These are phyloP conservation scores for Gastrolobium bilobum DNA, from an alignment of 306 rosid species.

Conservation along the genomic window DNA sequence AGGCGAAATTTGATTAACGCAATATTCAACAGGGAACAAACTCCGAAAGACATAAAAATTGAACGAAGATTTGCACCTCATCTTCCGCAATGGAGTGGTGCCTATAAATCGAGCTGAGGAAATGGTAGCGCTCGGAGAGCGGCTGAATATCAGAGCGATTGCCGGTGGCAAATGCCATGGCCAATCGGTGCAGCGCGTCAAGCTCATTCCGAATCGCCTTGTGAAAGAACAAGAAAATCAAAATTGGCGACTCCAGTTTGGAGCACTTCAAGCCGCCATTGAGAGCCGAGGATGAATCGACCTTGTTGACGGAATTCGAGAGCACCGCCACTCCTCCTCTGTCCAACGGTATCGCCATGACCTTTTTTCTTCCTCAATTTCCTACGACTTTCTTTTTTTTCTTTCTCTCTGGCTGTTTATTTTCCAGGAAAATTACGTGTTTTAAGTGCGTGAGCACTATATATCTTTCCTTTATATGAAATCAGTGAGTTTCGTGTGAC, in stretches of 20 bases:
- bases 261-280: conserved; percentile 63
- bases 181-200: conserved; percentile 81
- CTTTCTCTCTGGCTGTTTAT: background rate
- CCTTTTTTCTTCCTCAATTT: conserved; percentile 4
- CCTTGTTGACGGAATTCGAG: conserved; percentile 68
- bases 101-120: conserved; percentile 84
- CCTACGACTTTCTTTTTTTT: background rate
- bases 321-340: conserved; percentile 86
- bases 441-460: conserved; percentile 22
- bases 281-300: conserved; percentile 68
- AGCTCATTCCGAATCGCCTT: conserved; percentile 95
- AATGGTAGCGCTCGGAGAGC: conserved; percentile 78
- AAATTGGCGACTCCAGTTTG: conserved; percentile 77
- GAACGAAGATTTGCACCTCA: conserved; percentile 70
- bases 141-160: conserved; percentile 74
- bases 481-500: background rate
- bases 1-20: conserved; percentile 4
- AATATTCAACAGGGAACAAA: conserved; percentile 6
- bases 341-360: conserved; percentile 84
- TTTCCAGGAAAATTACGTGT: conserved; percentile 23
- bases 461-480: background rate
- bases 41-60: background rate
- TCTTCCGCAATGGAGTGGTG: conserved; percentile 99
- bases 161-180: conserved; percentile 91
- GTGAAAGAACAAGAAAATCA: conserved; percentile 88